Evolutionary conservation across 2,329 filamentous ascomycete genomes (phyloP), one percentile per base, ranked within the genome.

Genomic region (Hypoxylon rubiginosum): DNA sequence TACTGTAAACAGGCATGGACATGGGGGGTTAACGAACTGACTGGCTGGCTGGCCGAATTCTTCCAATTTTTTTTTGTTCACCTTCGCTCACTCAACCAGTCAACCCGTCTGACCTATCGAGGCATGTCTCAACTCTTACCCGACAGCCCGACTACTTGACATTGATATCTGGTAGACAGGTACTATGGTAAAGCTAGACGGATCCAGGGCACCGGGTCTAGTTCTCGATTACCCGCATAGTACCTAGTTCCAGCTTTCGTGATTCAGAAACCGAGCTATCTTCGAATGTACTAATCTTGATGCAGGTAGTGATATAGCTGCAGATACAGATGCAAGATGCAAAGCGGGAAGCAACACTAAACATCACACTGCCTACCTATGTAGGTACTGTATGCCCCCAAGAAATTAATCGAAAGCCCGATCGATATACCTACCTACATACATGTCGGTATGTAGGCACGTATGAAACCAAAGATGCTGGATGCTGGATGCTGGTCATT

Each of bases 301-400:
- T 45, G 41, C 17, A 21, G 41, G 17, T 45, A 15, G 17, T 21
- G 49, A 24, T 56, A 48, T 30, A 58, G 53, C 48, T 56, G 55
- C 54, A 56, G 21, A 50, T 54, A 54, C 49, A 58, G 64, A 53
- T 56, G 67, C 60, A 58, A n/a, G 24, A 58, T 55, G 65, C 58
- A 68, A 36, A 57, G 55, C 64, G 67, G 67, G 64, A 69, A 65
- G 58, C 45, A 61, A 61, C 56, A 51, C 48, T 30, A 30, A 30
- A 30, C 26, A 28, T 7, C 51, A 58, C 50, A 24, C 21, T 24
- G 21, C 21, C 21, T 24, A 24, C 21, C 21, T 24, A 24, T 24
- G 21, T 2, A 24, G 21, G 21, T 56, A 57, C 34, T 57, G 36
- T 39, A 58, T 21, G 36, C 52, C 45, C 45, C 28, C 28, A 30